phyloP scores from a whole-genome alignment of 768 basidiomycete genomes.

The Mycena latifolia region DNA sequence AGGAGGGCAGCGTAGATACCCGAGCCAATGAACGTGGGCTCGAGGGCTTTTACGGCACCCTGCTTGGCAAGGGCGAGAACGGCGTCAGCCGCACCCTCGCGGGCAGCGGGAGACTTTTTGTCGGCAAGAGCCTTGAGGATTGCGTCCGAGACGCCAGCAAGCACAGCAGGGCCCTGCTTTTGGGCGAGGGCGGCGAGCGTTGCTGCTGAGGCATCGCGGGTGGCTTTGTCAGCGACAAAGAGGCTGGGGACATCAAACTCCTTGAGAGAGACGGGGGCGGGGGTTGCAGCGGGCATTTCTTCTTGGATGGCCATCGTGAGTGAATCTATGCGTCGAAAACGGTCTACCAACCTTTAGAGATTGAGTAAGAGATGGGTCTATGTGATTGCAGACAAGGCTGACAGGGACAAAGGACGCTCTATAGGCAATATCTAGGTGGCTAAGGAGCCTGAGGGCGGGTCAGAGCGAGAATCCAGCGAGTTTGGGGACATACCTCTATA shows the following conservation, averaged over 20 bases:
- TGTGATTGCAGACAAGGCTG: slow-evolving; percentile 62
- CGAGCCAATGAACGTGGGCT: slow-evolving; percentile 89
- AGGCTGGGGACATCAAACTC: slow-evolving; percentile 81
- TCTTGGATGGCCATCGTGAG: slow-evolving; percentile 48
- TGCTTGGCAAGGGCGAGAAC: slow-evolving; percentile 74
- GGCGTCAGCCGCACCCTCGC: slow-evolving; percentile 88
- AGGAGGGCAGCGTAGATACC: slow-evolving; percentile 90
- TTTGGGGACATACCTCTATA: slow-evolving; percentile 19
- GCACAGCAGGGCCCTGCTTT: slow-evolving; percentile 87
- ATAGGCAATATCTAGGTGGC: slow-evolving; percentile 60
- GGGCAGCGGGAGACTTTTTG: slow-evolving; percentile 94
- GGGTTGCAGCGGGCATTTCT: slow-evolving; percentile 86
- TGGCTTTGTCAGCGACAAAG: slow-evolving; percentile 88
- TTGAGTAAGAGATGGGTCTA: slow-evolving; percentile 49
- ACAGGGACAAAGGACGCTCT: slow-evolving; percentile 77
- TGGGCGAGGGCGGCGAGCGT: slow-evolving; percentile 79
- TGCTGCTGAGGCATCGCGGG: slow-evolving; percentile 78
- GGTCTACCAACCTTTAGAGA: slow-evolving; percentile 55
- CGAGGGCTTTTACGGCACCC: slow-evolving; percentile 84
- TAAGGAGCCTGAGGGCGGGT: slow-evolving; percentile 48
- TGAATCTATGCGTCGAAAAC: slow-evolving; percentile 32
- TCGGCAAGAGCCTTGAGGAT: slow-evolving; percentile 88
- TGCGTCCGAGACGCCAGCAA: slow-evolving; percentile 81
- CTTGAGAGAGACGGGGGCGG: slow-evolving; percentile 62
- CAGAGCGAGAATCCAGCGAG: neutral